Conservation (phyloP, 441 rosid species). For the Melastoma candidum region DNA sequence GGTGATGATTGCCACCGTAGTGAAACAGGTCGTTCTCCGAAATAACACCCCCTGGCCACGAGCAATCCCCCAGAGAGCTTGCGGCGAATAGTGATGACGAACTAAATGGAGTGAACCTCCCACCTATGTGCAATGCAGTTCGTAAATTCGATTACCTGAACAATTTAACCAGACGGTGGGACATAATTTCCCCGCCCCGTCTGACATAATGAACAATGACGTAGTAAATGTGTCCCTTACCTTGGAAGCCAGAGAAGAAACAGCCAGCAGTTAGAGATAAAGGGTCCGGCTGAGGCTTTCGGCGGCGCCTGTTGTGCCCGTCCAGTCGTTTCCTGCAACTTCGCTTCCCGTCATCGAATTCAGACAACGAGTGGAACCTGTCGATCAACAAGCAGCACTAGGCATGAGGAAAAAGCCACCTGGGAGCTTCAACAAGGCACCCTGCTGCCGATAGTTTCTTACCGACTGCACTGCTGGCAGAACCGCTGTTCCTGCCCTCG, state of each 20-base stretch:
- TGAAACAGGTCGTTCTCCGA: conserved; percentile 24
- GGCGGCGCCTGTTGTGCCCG: conserved; percentile 65
- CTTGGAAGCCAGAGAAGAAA: conserved; percentile 35
- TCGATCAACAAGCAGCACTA: not conserved
- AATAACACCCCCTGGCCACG: conserved; percentile 35
- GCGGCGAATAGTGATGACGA: conserved; percentile 31
- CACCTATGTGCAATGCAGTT: conserved; percentile 24
- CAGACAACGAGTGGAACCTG: conserved; percentile 74
- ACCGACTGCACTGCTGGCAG: conserved; percentile 88
- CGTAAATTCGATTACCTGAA: no score
- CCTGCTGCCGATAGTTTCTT: conserved; percentile 6
- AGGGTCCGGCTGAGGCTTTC: conserved; percentile 57
- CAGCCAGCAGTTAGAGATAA: conserved; percentile 31
- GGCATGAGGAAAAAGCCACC: not conserved
- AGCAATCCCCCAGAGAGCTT: conserved; percentile 19
- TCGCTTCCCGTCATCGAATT: conserved; percentile 67
- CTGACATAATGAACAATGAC: not conserved
- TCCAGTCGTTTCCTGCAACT: conserved; percentile 81
- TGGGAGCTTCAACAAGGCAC: not conserved
- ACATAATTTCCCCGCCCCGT: no score
- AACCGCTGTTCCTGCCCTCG: conserved; percentile 53
- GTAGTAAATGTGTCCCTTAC: conserved; percentile 14
- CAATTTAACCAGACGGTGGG: no score
- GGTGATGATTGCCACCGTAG: conserved; percentile 5
- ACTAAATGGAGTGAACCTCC: conserved; percentile 32